Base-by-base conservation (phyloP, 2,329 filamentous ascomycete species). In the Talaromyces amestolkiae region DNA sequence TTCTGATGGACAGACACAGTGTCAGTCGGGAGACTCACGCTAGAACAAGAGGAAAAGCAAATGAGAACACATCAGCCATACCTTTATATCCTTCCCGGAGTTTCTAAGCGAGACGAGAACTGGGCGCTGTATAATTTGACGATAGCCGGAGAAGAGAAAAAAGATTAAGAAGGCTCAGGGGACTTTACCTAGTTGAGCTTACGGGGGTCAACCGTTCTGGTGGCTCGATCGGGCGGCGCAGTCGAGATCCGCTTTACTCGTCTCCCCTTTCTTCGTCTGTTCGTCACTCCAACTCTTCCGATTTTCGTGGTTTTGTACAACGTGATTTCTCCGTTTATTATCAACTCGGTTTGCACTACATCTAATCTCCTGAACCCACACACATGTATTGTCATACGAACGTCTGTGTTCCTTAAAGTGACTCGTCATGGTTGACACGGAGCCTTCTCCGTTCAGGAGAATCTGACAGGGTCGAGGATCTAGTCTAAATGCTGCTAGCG, bases 131-230 rank as follows among this genome's bases (percentile, higher is more conserved):
- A 56, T 41, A 53, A 53, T n/a, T 17, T 53, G 35, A 27, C 22
- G 22, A 19, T 39, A 53, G 49, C 60, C 60, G 35, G 60, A 24
- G 39, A 41, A 39, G 59, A 51, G 49, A 17, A 49, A 56, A 56
- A 58, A 58, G 37, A 56, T 51, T 31, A 24, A 31, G 39, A 62
- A 27, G 22, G 61, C 15, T 64, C 53, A 53, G 54, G 61, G 61
- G 61, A 58, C 51, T 47, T 64, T 58, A 64, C 51, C 61, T 13
- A 27, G 49, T 63, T 63, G 61, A 56, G 61, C 35, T 63, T 56
- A 45, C 41, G 41, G 49, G 49, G 35, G 22, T 39, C 54, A 39
- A 41, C 54, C 33, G 49, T 53, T 53, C 49, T 31, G 17, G 15
- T 17, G 51, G 53, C 22, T 27, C 27, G 31, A 54, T 54, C 51